Evolutionary conservation across 192 early-diverging fungal species (phyloP).

Genomic region (Rhizoclosmatium globosum): DNA sequence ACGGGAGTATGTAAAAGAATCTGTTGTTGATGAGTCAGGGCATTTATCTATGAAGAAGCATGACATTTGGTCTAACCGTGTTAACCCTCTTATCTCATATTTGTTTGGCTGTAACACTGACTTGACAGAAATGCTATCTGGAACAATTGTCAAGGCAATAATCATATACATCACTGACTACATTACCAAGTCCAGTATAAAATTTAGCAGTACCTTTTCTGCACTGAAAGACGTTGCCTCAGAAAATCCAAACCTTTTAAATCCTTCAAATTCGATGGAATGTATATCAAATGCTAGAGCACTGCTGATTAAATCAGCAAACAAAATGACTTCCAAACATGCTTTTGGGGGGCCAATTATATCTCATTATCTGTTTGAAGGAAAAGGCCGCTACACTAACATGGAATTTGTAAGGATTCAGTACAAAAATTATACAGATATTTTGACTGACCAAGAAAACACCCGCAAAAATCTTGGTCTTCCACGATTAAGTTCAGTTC

Average conservation of each 20-base stretch:
- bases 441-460: neutral
- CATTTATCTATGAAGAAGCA: neutral
- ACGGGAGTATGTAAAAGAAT: neutral
- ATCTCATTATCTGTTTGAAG: neutral
- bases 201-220: neutral
- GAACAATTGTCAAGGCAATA: neutral
- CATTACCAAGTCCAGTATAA: neutral
- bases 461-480: neutral
- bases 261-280: neutral
- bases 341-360: neutral
- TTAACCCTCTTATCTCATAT: neutral
- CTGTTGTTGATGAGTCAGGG: neutral
- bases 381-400: neutral
- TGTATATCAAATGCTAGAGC: neutral
- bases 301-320: neutral
- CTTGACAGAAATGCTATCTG: neutral
- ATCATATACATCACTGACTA: neutral
- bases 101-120: neutral
- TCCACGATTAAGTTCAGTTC: neutral
- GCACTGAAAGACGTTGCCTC: neutral
- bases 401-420: neutral
- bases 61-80: neutral
- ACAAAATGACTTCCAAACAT: neutral
- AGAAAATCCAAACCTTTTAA: neutral
- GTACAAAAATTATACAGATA: neutral